Evolutionary conservation across 2,329 filamentous ascomycete genomes (phyloP), one percentile per base, ranked within the genome.

Genomic region (Colletotrichum tofieldiae): DNA sequence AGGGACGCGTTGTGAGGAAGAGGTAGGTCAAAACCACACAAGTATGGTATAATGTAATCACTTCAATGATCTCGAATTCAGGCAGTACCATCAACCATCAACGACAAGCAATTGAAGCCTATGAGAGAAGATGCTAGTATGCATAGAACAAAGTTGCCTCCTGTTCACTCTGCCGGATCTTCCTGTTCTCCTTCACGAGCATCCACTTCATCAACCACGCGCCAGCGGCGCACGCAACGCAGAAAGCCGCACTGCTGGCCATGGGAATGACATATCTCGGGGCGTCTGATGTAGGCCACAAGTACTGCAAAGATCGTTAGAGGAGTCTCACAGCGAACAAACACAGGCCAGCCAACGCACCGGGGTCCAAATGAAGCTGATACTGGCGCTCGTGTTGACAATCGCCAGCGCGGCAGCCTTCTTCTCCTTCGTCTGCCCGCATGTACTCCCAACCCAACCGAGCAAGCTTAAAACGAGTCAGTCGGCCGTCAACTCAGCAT

Each of bases 221-320:
- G 1, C 73, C 59, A 18, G 67, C 54, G 1, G 67, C 81, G 76
- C 51, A 79, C 76, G 49, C 77, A 70, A 45, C 65, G 35, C 69
- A 73, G 1, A 74, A 74, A 0, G 69, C 72, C 5, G 72, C 72
- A 5, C 64, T 69, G 41, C 72, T 74, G 0, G 75, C 76, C 78
- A 84, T 81, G 5, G 83, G 82, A 47, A 82, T 82, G 5, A 77
- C 75, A 60, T 84, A 85, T 26, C 81, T 78, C 0, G 83, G 83
- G 29, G 77, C 79, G 58, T 83, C 81, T 12, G 73, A 78, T 26
- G 79, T 78, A 0, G 81, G 82, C 80, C 82, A 84, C 20, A 85
- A 75, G 69, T 84, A 84, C 72, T 73, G 26, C 5, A 5, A 1
- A 3, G 1, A 1, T 1, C 35, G 35, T 74, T 11, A 73, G 45